A percentile compares a stretch with the other conserved stretches of the same genome.
Conservation (phyloP, 169 alveolate species). For the Amoebophrya sp. region DNA sequence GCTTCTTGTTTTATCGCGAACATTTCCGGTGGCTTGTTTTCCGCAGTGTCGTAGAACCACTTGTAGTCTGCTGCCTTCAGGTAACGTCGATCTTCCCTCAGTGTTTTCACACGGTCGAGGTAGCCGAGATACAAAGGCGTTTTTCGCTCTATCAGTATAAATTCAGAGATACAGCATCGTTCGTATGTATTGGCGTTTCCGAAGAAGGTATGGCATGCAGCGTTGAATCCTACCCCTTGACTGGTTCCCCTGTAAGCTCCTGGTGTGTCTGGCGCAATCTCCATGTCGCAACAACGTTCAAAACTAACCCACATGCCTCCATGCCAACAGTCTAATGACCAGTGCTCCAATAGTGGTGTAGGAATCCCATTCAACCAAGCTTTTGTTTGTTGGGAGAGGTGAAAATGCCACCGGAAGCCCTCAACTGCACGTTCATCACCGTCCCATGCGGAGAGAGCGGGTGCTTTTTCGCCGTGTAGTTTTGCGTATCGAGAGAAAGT, state of each 20-base stretch:
- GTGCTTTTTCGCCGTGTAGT: no score
- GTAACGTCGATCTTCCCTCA: neutral
- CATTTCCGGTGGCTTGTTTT: neutral
- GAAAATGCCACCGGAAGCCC: constrained; percentile 4
- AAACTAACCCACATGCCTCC: neutral
- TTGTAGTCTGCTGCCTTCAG: neutral
- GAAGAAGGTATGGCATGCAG: neutral
- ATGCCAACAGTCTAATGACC: constrained; percentile 12
- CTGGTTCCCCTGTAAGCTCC: neutral
- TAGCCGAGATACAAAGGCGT: neutral
- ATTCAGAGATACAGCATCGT: neutral
- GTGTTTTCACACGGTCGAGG: neutral
- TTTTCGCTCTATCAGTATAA: neutral
- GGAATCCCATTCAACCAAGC: neutral
- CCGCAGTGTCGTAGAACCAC: neutral
- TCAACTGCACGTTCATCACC: neutral
- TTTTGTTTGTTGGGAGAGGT: neutral
- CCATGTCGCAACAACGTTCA: constrained; percentile 10
- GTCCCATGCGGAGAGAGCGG: neutral
- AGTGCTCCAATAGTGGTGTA: neutral
- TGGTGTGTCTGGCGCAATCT: neutral
- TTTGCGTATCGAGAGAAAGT: no score
- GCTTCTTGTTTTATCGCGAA: neutral
- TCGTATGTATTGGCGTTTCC: constrained; percentile 4
- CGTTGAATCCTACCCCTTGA: neutral